Evolutionary conservation across 257 asterid species (phyloP), one percentile per base, ranked within the genome.

Genomic region (Nemophila menziesii): DNA sequence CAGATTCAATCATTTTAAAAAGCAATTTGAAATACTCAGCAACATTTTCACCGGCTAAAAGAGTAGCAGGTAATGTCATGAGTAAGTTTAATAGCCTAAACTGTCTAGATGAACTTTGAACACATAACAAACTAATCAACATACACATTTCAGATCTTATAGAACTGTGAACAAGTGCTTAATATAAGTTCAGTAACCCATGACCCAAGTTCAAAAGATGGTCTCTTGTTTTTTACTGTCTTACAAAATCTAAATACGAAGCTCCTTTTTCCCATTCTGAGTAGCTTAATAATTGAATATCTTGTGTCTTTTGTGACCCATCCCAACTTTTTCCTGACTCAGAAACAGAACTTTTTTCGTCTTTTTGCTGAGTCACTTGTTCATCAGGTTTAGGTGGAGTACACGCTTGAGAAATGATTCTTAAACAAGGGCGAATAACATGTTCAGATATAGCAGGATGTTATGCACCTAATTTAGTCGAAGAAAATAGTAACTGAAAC

Each of bases 371-470:
- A 52, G 52, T 53, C 16, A 39, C 72, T 33, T 65, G 75, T 56
- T 90, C 99, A 50, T 85, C 96, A 53, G 94, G 99, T 67, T 90
- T 90, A 49, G 96, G 99, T 18, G 96, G 99, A 41, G 99, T 85
- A 64, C 94, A 85, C 38, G 94, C 92, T 61, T 81, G 79, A 63
- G 95, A 85, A 50, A 90, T 70, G 49, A 90, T 81, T 79, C 85
- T 86, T 62, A 90, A 80, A 51, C 99, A 85, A 55, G 99, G 99
- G 40, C 85, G 77, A 51, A 90, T 85, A 41, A 90, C 89, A 64
- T 81, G 84, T 85, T 90, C 99, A 39, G 96, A 85, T 55, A 85
- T 82, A 56, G 96, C 96, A 65, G 99, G 99, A 70, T 90, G 99
- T 64, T 79, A 85, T 50, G 93, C 93, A 29, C 99, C 99, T 63